phyloP scores from a whole-genome alignment of 1,284 basidiomycete species.

The Leccinum angustisporum region DNA sequence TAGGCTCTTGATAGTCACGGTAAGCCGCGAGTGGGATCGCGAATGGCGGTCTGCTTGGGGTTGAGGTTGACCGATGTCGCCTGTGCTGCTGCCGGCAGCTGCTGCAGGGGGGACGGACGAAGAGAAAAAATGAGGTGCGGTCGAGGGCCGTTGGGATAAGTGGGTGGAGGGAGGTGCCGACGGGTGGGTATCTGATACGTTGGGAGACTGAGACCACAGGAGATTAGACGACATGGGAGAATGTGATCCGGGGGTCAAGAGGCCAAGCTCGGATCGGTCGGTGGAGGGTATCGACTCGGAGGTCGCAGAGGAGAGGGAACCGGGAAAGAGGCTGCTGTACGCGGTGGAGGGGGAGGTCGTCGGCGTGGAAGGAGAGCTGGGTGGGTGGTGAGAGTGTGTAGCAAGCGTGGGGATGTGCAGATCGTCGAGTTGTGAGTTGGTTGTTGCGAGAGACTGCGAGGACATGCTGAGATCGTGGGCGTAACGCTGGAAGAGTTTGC shows the following conservation, averaged over 20 bases:
- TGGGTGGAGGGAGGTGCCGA: neutral
- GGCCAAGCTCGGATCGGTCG: conserved; percentile 21
- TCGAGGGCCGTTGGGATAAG: conserved; percentile 16
- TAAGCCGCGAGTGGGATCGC: conserved; percentile 23
- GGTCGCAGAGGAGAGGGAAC: conserved; percentile 27
- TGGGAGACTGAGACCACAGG: conserved; percentile 16
- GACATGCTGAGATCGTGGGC: conserved; percentile 18
- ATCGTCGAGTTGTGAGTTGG: conserved; percentile 14
- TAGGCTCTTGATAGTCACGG: conserved; percentile 31
- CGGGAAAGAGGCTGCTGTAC: conserved; percentile 19
- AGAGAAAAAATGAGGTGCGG: conserved; percentile 7
- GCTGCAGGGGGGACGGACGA: neutral
- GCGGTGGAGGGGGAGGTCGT: conserved; percentile 29
- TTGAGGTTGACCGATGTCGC: neutral
- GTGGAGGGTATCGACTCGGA: conserved; percentile 25
- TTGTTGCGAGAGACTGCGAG: conserved; percentile 20
- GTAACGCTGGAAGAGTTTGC: conserved; percentile 14
- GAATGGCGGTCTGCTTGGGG: conserved; percentile 11
- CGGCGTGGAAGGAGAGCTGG: conserved; percentile 29
- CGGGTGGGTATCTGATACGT: conserved; percentile 19
- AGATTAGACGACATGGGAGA: conserved; percentile 19
- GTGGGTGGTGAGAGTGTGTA: conserved; percentile 6
- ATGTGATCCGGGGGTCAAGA: conserved; percentile 10
- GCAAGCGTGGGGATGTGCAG: conserved; percentile 3
- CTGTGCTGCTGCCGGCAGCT: neutral